phyloP scores from a whole-genome alignment of 768 basidiomycete species.

The Kwoniella heveanensis region DNA sequence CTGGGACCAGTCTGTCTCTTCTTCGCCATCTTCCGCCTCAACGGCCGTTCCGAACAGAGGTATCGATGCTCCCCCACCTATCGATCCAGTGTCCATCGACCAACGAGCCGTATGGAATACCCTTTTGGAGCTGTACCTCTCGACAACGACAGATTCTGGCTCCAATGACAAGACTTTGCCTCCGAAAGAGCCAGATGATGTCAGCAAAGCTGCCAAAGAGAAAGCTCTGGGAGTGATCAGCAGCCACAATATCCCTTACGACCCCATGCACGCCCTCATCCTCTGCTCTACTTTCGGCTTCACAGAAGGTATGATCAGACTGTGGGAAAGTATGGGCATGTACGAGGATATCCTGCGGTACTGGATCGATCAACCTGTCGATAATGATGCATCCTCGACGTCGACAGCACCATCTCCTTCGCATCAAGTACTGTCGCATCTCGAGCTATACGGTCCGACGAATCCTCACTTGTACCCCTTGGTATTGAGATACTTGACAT shows the following conservation, averaged over 20 bases:
- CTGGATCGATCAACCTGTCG: conserved; percentile 74
- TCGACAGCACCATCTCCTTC: conserved; percentile 52
- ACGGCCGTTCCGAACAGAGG: conserved; percentile 9
- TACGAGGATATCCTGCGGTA: conserved; percentile 91
- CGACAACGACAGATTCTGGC: neutral
- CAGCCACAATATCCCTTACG: conserved; percentile 66
- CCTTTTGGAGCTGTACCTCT: conserved; percentile 86
- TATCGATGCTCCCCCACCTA: conserved; percentile 19
- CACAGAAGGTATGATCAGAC: conserved; percentile 77
- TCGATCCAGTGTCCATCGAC: conserved; percentile 58
- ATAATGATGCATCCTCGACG: neutral
- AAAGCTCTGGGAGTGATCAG: conserved; percentile 76
- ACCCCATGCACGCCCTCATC: conserved; percentile 89
- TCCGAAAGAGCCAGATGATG: no score
- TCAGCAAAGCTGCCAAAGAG: conserved; percentile 56
- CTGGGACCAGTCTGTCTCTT: conserved; percentile 71
- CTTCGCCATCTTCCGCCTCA: neutral
- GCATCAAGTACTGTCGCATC: conserved; percentile 68
- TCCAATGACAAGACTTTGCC: no score
- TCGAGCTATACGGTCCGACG: conserved; percentile 70
- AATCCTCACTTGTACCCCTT: conserved; percentile 81
- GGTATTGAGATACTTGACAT: conserved; percentile 85
- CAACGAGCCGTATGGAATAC: conserved; percentile 94
- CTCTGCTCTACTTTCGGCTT: conserved; percentile 83
- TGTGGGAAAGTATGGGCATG: conserved; percentile 95